phyloP scores from a whole-genome alignment of 2,329 filamentous ascomycete species.

The Sphaerulina populicola region DNA sequence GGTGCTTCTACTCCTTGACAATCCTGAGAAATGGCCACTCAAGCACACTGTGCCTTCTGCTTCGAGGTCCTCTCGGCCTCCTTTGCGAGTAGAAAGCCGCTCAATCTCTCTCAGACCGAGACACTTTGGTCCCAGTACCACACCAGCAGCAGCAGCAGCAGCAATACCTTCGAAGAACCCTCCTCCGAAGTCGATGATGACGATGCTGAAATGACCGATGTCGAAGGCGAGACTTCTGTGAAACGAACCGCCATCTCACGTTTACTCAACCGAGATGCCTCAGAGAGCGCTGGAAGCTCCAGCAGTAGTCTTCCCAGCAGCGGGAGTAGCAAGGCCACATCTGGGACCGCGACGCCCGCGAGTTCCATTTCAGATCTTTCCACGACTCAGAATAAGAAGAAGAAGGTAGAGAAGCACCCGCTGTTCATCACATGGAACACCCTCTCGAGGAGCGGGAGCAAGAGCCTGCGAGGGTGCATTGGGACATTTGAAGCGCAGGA shows the following conservation, averaged over 20 bases:
- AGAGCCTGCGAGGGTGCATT: constrained; percentile 82
- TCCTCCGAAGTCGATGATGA: constrained; percentile 37
- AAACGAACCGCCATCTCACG: constrained; percentile 41
- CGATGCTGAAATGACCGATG: constrained; percentile 44
- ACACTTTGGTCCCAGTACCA: constrained; percentile 55
- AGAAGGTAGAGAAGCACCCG: constrained; percentile 46
- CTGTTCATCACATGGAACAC: constrained; percentile 96
- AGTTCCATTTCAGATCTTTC: constrained; percentile 40
- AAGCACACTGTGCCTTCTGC: constrained; percentile 82
- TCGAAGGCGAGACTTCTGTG: constrained; percentile 19
- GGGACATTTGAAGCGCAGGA: constrained; percentile 80
- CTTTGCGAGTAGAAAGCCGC: constrained; percentile 60
- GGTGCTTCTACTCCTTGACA: neutral
- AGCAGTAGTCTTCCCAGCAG: constrained; percentile 26
- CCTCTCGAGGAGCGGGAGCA: constrained; percentile 51
- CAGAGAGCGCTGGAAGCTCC: constrained; percentile 21
- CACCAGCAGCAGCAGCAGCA: constrained; percentile 28
- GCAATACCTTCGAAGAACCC: constrained; percentile 36
- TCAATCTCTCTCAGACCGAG: constrained; percentile 62
- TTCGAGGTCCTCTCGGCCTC: constrained; percentile 77
- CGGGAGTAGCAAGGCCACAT: constrained; percentile 10
- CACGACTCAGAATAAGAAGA: constrained; percentile 19
- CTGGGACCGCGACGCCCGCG: constrained; percentile 27
- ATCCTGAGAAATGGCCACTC: constrained; percentile 59
- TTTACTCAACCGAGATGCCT: constrained; percentile 29